These are phyloP conservation scores for Leccinum aurantiacum DNA, from an alignment of 768 basidiomycete genomes.

Conservation along the genomic window DNA sequence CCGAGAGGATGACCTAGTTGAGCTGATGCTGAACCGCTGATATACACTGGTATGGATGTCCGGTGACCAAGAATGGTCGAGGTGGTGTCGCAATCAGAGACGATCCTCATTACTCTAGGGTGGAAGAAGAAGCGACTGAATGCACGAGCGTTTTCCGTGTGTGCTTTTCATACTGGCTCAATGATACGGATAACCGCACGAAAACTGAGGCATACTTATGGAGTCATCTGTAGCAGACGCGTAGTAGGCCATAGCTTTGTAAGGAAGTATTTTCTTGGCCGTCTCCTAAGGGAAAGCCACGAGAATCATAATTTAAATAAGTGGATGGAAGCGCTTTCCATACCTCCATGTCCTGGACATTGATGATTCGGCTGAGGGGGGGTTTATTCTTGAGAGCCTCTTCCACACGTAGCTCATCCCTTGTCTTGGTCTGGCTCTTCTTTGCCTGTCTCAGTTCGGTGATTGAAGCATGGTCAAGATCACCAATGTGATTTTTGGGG, in stretches of 20 bases:
- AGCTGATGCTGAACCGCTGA: conserved; percentile 79
- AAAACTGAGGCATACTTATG: conserved; percentile 50
- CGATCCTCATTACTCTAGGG: conserved; percentile 73
- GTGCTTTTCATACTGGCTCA: conserved; percentile 41
- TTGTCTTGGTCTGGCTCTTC: conserved; percentile 51
- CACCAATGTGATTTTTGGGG: conserved; percentile 69
- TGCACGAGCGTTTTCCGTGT: conserved; percentile 69
- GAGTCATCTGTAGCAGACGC: conserved; percentile 86
- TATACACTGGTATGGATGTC: conserved; percentile 77
- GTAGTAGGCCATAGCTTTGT: conserved; percentile 82
- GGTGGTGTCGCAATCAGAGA: conserved; percentile 66
- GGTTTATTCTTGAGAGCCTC: conserved; percentile 60
- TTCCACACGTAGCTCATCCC: conserved; percentile 69
- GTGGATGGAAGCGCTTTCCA: background rate
- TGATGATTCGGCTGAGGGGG: conserved; percentile 68
- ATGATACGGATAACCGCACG: conserved; percentile 13
- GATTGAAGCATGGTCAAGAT: conserved; percentile 50
- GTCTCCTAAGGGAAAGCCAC: conserved; percentile 45
- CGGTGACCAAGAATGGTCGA: conserved; percentile 71
- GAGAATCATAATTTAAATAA: background rate
- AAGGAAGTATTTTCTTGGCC: conserved; percentile 68
- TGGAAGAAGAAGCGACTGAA: conserved; percentile 86
- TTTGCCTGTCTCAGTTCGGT: conserved; percentile 37
- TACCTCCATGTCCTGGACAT: conserved; percentile 82
- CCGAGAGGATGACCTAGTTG: conserved; percentile 87